Base-by-base conservation (phyloP, 2,329 filamentous ascomycete genomes). In the Colletotrichum tofieldiae region DNA sequence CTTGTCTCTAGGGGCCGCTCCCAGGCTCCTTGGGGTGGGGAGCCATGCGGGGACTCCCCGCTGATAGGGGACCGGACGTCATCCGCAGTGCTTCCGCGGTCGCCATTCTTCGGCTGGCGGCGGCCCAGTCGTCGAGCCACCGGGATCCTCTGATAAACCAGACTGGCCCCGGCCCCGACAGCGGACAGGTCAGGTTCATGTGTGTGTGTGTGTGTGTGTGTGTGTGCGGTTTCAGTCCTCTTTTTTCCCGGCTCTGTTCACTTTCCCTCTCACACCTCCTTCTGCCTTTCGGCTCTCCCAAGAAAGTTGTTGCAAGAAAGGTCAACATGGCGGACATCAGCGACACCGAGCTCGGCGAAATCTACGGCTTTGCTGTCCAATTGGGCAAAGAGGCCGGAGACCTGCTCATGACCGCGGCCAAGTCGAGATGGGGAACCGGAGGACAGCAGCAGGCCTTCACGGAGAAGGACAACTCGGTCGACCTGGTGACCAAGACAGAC, bases 401-500 rank as follows among this genome's bases (percentile, higher is more conserved):
- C 65, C 86, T 93, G 77, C 86, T 95, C 52, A 88, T 93, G 78
- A 86, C 90, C 59, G 90, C 89, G 16, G 89, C 91, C n/a, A 85
- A 88, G 74, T 79, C 85, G 74, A 86, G 91, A 43, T 88, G 88
- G 76, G 82, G 81, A 12, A 83, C 82, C 47, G 47, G 70, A 74
- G 70, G 76, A 78, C 26, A 61, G 20, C 45, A 68, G 54, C 81
- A 86, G 72, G 76, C 77, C 1, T 86, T 88, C 66, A 82, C 85
- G 9, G 92, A 94, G 81, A 95, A 95, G 80, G 91, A 93, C 75
- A 94, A 89, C 78, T 88, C 92, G 1, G 93, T 95, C 14, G 93
- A 95, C 79, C 89, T 95, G 73, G 93, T 95, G 26, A 95, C 93
- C 12, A 89, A 94, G 82, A 93, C 92, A 0, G 93, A 95, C 78